phyloP scores from a whole-genome alignment of 306 rosid genomes.

The Ochetophila trinervis region DNA sequence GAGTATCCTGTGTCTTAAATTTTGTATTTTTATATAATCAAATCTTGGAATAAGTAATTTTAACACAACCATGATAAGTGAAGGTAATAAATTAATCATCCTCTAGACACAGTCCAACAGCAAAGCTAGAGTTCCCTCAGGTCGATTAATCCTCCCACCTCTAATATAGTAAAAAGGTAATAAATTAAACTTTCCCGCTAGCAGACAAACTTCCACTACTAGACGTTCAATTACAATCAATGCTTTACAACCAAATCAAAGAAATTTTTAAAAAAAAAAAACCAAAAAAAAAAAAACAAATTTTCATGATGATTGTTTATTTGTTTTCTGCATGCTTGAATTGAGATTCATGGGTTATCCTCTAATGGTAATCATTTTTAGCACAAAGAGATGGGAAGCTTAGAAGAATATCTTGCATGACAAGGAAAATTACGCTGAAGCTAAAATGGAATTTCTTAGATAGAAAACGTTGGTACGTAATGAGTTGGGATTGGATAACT shows the following conservation, averaged over 20 bases:
- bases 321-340: slow-evolving; percentile 8
- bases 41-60: background rate
- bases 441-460: background rate
- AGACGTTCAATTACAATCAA: background rate
- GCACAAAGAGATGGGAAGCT: slow-evolving; percentile 14
- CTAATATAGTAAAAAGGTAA: background rate
- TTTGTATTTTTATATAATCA: too few relatives aligned
- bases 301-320: slow-evolving; percentile 9
- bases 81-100: background rate
- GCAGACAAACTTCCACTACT: slow-evolving; percentile 1
- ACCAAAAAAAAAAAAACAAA: background rate
- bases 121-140: too few relatives aligned
- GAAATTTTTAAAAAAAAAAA: background rate
- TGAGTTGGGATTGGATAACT: too few relatives aligned
- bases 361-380: slow-evolving; percentile 4
- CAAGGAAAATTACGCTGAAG: slow-evolving; percentile 14
- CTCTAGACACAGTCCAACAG: too few relatives aligned
- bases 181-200: slow-evolving; percentile 16
- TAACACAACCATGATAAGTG: slow-evolving; percentile 3
- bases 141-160: too few relatives aligned
- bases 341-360: slow-evolving; percentile 9
- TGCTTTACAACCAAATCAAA: background rate
- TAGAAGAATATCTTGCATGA: slow-evolving; percentile 16
- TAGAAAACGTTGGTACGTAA: too few relatives aligned
- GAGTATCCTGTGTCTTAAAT: too few relatives aligned